Evolutionary conservation across 495 filamentous ascomycete species (phyloP).

Genomic region (Massariosphaeria phaeospora): DNA sequence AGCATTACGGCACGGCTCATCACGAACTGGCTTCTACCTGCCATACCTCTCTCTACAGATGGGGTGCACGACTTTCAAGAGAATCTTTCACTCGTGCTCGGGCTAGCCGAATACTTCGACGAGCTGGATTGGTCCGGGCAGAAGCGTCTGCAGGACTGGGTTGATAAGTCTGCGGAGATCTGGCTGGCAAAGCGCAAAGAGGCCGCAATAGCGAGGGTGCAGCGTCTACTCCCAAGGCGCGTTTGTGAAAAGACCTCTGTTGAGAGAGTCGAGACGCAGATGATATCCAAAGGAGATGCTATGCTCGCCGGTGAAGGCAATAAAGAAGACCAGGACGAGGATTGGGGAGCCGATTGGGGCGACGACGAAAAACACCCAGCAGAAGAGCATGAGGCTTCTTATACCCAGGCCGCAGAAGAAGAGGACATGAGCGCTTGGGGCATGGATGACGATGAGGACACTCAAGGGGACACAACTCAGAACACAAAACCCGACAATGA

Average conservation of each 20-base stretch:
- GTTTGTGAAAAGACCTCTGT: slow-evolving; percentile 60
- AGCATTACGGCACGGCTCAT: slow-evolving; percentile 61
- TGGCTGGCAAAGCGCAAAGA: slow-evolving; percentile 87
- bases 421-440: slow-evolving; percentile 65
- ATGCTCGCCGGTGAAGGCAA: slow-evolving; percentile 53
- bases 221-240: slow-evolving; percentile 60
- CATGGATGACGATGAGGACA: slow-evolving; percentile 51
- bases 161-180: slow-evolving; percentile 65
- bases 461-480: slow-evolving; percentile 25
- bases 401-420: slow-evolving; percentile 44
- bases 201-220: slow-evolving; percentile 64
- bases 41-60: slow-evolving; percentile 66
- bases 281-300: slow-evolving; percentile 62
- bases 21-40: slow-evolving; percentile 64
- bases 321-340: slow-evolving; percentile 49
- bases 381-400: neutral
- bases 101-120: slow-evolving; percentile 60
- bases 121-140: slow-evolving; percentile 62
- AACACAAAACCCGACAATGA: slow-evolving; percentile 42
- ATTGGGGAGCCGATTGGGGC: slow-evolving; percentile 74
- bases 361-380: slow-evolving; percentile 53
- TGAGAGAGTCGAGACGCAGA: slow-evolving; percentile 79
- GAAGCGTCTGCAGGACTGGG: slow-evolving; percentile 71
- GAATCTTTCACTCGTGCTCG: slow-evolving; percentile 53
- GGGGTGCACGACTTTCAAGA: slow-evolving; percentile 65